These are phyloP conservation scores for Plasmodium chabaudi DNA, from an alignment of 169 alveolate species.

Conservation along the genomic window DNA sequence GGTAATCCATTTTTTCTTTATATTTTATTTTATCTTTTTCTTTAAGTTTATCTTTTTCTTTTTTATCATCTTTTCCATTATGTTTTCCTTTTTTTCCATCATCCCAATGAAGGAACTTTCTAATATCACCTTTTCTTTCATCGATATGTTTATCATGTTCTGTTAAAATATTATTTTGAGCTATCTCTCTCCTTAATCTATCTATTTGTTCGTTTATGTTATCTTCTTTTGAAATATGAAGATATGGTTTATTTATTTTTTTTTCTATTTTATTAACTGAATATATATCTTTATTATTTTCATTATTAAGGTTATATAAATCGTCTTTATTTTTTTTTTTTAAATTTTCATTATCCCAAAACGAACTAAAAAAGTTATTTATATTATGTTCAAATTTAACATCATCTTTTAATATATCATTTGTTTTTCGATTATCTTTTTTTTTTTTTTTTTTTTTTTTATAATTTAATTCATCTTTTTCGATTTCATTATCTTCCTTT, in stretches of 20 bases:
- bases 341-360: neutral
- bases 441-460: neutral
- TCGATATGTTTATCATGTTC: neutral
- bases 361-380: neutral
- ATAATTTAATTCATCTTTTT: neutral
- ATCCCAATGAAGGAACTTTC: neutral
- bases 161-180: neutral
- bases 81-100: neutral
- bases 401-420: neutral
- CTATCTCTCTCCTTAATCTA: neutral
- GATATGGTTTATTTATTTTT: neutral
- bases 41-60: conserved; percentile 13
- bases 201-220: conserved; percentile 6
- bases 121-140: neutral
- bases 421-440: neutral
- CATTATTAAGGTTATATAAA: neutral
- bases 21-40: too few species aligned
- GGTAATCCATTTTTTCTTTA: too few species aligned
- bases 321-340: neutral
- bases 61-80: neutral
- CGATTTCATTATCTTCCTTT: neutral
- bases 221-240: neutral
- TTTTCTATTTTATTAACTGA: neutral
- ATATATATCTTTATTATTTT: conserved; percentile 5
- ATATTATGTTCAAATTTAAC: neutral